A percentile compares a stretch with the other conserved stretches of the same genome.
Conservation (phyloP, 768 basidiomycete genomes). For the Termitomyces sp. region DNA sequence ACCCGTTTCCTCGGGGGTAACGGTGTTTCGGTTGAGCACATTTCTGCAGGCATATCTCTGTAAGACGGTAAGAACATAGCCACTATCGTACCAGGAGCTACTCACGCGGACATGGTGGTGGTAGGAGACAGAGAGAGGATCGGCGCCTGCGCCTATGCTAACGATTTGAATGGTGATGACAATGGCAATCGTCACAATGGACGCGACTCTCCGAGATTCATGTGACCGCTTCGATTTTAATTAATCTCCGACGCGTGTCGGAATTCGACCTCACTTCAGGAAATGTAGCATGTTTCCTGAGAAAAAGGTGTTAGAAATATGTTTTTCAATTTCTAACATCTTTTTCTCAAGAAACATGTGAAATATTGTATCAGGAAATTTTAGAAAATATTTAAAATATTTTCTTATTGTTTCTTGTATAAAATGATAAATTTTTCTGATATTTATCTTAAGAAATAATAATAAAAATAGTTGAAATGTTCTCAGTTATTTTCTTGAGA, state of each 20-base stretch:
- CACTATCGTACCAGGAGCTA: background rate
- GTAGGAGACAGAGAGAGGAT: background rate
- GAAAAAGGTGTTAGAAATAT: no score
- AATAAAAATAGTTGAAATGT: no score
- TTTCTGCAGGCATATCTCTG: background rate
- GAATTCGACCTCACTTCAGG: no score
- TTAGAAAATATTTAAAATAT: no score
- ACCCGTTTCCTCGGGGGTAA: conserved; percentile 25
- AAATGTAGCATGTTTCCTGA: no score
- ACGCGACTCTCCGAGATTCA: background rate
- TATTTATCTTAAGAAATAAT: no score
- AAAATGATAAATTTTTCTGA: no score
- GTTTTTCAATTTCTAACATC: no score
- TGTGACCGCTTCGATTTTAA: background rate
- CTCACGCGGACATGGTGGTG: conserved; percentile 3
- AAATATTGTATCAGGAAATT: no score
- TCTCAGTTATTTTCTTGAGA: no score
- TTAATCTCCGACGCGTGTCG: background rate
- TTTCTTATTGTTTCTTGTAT: no score
- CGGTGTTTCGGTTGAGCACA: conserved; percentile 14
- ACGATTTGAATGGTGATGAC: background rate
- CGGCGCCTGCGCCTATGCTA: background rate
- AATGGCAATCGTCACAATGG: background rate
- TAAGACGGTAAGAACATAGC: background rate
- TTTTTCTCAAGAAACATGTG: no score